Percentiles rank a stretch among this genome's conserved stretches.
These are phyloP conservation scores for Aspergillus hancockii DNA, from an alignment of 495 filamentous ascomycete genomes.

Conservation along the genomic window DNA sequence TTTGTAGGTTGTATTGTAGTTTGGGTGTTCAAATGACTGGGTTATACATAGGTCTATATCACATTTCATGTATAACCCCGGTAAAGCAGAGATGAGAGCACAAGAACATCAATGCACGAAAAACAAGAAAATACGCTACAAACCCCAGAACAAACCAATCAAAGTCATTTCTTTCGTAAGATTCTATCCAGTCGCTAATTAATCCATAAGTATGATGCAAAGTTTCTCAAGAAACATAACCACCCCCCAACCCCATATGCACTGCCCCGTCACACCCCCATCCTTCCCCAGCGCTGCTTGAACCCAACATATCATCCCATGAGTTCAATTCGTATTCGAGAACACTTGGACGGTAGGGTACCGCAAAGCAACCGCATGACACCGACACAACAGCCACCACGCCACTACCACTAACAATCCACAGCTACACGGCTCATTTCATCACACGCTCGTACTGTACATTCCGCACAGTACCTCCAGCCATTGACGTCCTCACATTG, in stretches of 20 bases:
- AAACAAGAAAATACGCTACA: no score
- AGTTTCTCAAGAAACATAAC: background rate
- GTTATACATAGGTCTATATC: no score
- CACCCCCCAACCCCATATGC: background rate
- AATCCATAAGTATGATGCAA: conserved; percentile 19
- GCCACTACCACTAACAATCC: background rate
- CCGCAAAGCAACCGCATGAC: background rate
- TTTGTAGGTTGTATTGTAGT: background rate
- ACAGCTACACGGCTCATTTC: conserved; percentile 17
- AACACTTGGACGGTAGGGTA: background rate
- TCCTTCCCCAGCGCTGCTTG: background rate
- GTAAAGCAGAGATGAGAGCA: no score
- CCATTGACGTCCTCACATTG: conserved; percentile 83
- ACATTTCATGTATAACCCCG: no score
- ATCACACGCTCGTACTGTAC: conserved; percentile 75
- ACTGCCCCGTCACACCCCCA: no score
- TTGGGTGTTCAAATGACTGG: no score
- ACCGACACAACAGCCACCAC: background rate
- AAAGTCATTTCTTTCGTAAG: conserved; percentile 23
- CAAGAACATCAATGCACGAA: no score
- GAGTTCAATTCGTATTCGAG: background rate
- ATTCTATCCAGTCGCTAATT: conserved; percentile 33
- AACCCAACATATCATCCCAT: background rate
- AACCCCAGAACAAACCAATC: background rate
- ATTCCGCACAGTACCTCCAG: conserved; percentile 73